Base-by-base conservation (phyloP, 495 filamentous ascomycete species). In the Podospora fimiseda region DNA sequence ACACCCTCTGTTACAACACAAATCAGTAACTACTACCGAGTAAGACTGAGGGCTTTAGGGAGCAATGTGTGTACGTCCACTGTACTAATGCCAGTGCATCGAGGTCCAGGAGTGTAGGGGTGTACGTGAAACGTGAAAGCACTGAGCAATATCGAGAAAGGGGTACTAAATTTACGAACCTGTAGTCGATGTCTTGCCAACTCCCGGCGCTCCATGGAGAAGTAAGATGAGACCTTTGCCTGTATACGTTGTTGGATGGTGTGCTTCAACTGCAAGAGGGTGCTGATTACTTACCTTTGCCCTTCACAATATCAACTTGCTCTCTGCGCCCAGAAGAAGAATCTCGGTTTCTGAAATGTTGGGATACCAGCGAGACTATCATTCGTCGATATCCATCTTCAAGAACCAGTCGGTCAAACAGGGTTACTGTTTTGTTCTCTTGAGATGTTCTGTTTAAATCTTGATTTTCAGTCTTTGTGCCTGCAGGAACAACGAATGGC, bases 171-270 rank as follows among this genome's bases (percentile, higher is more conserved):
- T 11, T 6, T 33, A 58, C 49, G n/a, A 24, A 70, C 67, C 70
- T 2, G 71, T 72, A 11, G 74, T 75, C 0, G 63, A 60, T 4
- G 72, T 73, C 54, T 75, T 75, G 0, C 72, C 74, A 0, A 74
- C 70, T 0, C 76, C 76, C 5, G 77, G 76, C 1, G 62, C 9
- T 62, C 78, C 79, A 38, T 75, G 74, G 0, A 62, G 68, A 1
- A 82, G 63, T 9, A 72, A 62, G 9, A 78, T 70, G 8, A 80
- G 57, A 0, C 77, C 78, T 30, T 70, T 1, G 70, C 77, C 43
- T 76, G 70, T 18, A 13, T 4, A 8, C 15, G n/a, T n/a, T n/a
- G n/a, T n/a, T n/a, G n/a, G n/a, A n/a, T n/a, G n/a, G n/a, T n/a
- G n/a, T n/a, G n/a, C n/a, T n/a, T n/a, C n/a, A n/a, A n/a, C n/a